Evolutionary conservation across 768 basidiomycete species (phyloP).

Genomic region (Porphyrellus cyaneotinctus): DNA sequence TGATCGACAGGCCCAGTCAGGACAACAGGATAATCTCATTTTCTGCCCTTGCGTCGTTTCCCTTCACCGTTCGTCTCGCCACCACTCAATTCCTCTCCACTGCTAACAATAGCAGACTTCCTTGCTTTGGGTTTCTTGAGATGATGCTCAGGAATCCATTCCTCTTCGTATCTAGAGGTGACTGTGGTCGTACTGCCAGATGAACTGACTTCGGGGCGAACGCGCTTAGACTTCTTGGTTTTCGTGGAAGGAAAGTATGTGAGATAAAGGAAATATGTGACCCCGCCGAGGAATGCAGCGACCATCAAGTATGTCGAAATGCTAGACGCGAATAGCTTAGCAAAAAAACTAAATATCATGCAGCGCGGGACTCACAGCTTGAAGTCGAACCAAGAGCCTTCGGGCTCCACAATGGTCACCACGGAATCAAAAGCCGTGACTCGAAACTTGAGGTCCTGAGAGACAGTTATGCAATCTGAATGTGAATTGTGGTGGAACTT

Average conservation of each 20-base stretch:
- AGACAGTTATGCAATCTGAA: background rate
- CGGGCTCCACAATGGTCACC: conserved; percentile 77
- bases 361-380: conserved; percentile 57
- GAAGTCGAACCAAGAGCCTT: conserved; percentile 70
- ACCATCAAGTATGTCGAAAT: conserved; percentile 73
- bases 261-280: conserved; percentile 60
- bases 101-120: conserved; percentile 47
- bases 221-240: conserved; percentile 45
- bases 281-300: conserved; percentile 55
- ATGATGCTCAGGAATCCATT: conserved; percentile 92
- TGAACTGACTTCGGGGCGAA: conserved; percentile 43
- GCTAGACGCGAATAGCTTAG: conserved; percentile 23
- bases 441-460: conserved; percentile 55
- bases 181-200: conserved; percentile 59
- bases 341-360: background rate
- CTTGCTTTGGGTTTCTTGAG: conserved; percentile 59
- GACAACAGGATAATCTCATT: conserved; percentile 27
- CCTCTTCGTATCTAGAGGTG: conserved; percentile 72
- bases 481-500: conserved; percentile 16
- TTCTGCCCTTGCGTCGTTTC: conserved; percentile 46
- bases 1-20: background rate
- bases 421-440: conserved; percentile 70
- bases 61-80: conserved; percentile 64
- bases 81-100: conserved; percentile 65
- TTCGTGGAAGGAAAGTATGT: conserved; percentile 64